Evolutionary conservation across 768 basidiomycete species (phyloP), one percentile per base, ranked within the genome.

Genomic region (Mycena galopus): DNA sequence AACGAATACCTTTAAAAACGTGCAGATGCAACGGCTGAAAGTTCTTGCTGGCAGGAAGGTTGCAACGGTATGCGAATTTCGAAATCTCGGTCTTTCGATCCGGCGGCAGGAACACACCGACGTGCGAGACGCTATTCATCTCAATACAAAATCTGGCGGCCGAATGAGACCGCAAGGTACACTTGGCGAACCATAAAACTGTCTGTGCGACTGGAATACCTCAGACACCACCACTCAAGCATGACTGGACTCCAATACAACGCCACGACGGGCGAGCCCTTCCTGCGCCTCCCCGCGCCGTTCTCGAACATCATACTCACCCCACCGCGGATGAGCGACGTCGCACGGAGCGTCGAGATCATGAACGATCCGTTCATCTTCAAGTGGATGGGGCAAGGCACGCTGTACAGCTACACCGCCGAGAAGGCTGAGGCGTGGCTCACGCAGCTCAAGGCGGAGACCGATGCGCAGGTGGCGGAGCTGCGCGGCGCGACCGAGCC

Each of bases 291-390:
- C n/a, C 82, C 87, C 0, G 58, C 79, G 29, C 88, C 86, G 1
- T 82, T 85, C 71, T 74, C 83, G 1, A 70, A 78, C 71, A 88
- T 90, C 61, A 84, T 89, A 66, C 77, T 90, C 58, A 89, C 89
- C 3, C 84, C 89, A 19, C 87, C 86, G 16, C 86, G 89, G 42
- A 63, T 79, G 59, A 79, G 78, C 64, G 89, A 90, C 69, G 80
- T 78, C 27, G 80, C 79, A 29, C 71, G 71, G 6, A 75, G 74
- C 55, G 58, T 65, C 17, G 58, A 19, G 23, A 75, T 75, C 53
- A 27, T 75, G 62, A 62, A 29, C 39, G 35, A 72, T 17, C 74
- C 67, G 2, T 25, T 30, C 2, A 63, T 75, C 11, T 4, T 16
- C 5, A 10, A 23, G 2, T 72, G 67, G 67, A 72, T 75, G 74